Evolutionary conservation across 345 rosid species (phyloP).

Genomic region (Brassica juncea): DNA sequence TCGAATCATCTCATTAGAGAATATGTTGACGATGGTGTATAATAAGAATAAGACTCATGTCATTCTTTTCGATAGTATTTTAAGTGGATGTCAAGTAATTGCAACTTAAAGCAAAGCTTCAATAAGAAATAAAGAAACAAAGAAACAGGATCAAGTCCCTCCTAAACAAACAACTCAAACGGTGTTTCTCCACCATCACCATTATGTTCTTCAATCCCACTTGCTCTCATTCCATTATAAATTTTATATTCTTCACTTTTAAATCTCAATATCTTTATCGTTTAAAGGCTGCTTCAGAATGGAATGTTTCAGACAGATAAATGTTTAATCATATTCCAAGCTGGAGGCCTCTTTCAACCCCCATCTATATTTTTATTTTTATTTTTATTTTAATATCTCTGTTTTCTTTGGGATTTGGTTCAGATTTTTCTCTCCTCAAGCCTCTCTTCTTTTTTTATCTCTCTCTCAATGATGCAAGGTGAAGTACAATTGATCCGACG

Average conservation of each 20-base stretch:
- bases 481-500: conserved; percentile 63
- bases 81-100: conserved; percentile 18
- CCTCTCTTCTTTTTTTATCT: conserved; percentile 49
- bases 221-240: neutral
- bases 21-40: neutral
- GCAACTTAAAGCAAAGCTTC: conserved; percentile 20
- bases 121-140: neutral
- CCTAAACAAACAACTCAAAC: conserved; percentile 51
- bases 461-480: conserved; percentile 50
- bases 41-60: neutral
- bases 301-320: no score
- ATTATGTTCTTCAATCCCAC: conserved; percentile 36
- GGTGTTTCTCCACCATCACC: conserved; percentile 53
- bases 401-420: neutral
- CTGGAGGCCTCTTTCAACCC: no score
- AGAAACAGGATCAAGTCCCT: conserved; percentile 39
- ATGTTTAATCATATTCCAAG: no score
- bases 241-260: no score
- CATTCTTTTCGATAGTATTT: neutral
- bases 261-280: no score
- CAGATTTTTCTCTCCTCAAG: conserved; percentile 39
- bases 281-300: no score
- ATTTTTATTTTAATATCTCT: neutral
- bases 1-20: neutral
- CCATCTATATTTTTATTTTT: no score